Conservation (phyloP, 169 alveolate species). For the Plasmodium reichenowi region DNA sequence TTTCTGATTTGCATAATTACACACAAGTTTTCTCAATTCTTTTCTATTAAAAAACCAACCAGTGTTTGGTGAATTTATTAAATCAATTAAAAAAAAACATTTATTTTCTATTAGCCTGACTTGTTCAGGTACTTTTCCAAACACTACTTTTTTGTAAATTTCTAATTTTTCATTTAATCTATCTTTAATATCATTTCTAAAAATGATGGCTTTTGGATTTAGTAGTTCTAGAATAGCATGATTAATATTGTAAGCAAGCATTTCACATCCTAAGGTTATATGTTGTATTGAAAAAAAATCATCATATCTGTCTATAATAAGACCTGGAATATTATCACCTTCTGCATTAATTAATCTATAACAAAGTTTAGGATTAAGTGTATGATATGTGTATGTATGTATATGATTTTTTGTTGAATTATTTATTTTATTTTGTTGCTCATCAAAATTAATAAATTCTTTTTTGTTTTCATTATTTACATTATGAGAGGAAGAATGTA, state of each 20-base stretch:
- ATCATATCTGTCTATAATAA: slow-evolving; percentile 77
- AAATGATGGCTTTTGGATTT: slow-evolving; percentile 67
- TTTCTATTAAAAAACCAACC: slow-evolving; percentile 73
- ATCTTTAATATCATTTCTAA: slow-evolving; percentile 73
- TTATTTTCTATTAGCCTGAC: slow-evolving; percentile 58
- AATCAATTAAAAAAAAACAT: slow-evolving; percentile 51
- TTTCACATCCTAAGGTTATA: slow-evolving; percentile 49
- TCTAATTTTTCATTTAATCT: slow-evolving; percentile 68
- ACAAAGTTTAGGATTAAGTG: slow-evolving; percentile 2
- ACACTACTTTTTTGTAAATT: slow-evolving; percentile 55
- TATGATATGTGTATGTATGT: not conserved
- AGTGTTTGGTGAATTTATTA: slow-evolving; percentile 58
- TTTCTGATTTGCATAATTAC: slow-evolving; percentile 41
- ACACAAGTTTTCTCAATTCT: slow-evolving; percentile 29
- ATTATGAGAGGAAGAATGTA: not conserved
- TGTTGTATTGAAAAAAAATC: slow-evolving; percentile 28
- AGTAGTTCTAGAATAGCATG: slow-evolving; percentile 54
- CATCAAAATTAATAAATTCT: not conserved
- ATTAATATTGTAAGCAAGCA: slow-evolving; percentile 57
- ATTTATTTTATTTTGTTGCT: not conserved
- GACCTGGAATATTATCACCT: slow-evolving; percentile 79
- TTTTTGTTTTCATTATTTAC: not conserved
- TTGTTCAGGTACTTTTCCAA: slow-evolving; percentile 62
- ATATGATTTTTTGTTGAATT: not conserved
- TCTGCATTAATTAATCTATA: slow-evolving; percentile 79